Conservation (phyloP, 805 yeast species). For the Metschnikowia vanudenii region DNA sequence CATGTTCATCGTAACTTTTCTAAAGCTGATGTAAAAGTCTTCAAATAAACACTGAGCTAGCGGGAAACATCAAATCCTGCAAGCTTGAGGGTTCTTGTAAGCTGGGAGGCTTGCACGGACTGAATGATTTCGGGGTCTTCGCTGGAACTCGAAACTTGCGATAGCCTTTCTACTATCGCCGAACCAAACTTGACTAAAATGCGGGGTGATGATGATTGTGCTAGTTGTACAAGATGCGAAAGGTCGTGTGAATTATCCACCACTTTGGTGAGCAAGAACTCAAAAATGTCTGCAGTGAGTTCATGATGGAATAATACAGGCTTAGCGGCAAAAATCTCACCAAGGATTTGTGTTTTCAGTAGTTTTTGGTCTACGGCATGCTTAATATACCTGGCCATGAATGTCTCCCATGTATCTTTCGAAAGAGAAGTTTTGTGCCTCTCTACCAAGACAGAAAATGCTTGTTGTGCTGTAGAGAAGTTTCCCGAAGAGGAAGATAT, state of each 20-base stretch:
- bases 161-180: constrained; percentile 22
- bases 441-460: constrained; percentile 17
- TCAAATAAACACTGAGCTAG: background rate
- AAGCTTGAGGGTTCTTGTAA: constrained; percentile 8
- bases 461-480: constrained; percentile 8
- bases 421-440: constrained; percentile 24
- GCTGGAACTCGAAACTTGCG: constrained; percentile 14
- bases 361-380: constrained; percentile 3
- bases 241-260: constrained; percentile 28
- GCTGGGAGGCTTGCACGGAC: constrained; percentile 24
- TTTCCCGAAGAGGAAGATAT: constrained; percentile 22
- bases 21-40: no score
- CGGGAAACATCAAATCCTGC: background rate
- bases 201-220: constrained; percentile 9
- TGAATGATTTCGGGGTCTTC: constrained; percentile 10
- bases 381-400: constrained; percentile 19
- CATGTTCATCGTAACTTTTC: no score
- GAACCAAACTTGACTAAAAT: constrained; percentile 19
- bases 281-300: constrained; percentile 20
- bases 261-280: constrained; percentile 22
- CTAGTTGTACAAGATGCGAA: constrained; percentile 26
- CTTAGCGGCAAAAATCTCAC: constrained; percentile 27
- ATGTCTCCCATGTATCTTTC: constrained; percentile 21
- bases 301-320: constrained; percentile 28
- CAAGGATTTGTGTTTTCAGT: constrained; percentile 17